Conservation (phyloP, 305 asterid genomes). For the Euphrasia arctica region DNA sequence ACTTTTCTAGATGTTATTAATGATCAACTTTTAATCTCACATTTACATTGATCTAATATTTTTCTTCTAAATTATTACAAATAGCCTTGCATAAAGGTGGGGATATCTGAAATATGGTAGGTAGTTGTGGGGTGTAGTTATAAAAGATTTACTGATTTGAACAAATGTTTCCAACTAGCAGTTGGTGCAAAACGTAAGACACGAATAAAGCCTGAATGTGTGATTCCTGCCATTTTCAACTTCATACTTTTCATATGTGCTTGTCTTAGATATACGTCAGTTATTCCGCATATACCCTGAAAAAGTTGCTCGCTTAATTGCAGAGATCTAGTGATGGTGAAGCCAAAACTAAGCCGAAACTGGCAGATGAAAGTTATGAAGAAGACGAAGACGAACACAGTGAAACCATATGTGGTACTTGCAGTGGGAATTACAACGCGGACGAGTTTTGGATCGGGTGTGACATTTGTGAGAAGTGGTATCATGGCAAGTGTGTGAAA, state of each 20-base stretch:
- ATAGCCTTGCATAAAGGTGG: background rate
- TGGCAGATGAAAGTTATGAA: slow-evolving; percentile 51
- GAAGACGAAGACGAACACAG: slow-evolving; percentile 76
- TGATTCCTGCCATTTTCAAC: too few relatives aligned
- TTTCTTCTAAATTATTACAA: too few relatives aligned
- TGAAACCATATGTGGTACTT: slow-evolving; percentile 71
- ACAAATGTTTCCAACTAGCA: slow-evolving; percentile 1
- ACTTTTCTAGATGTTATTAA: background rate
- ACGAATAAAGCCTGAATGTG: too few relatives aligned
- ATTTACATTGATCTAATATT: background rate
- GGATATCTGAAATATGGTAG: background rate
- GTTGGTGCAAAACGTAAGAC: slow-evolving; percentile 18
- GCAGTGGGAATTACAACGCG: slow-evolving; percentile 68
- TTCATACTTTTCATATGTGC: background rate
- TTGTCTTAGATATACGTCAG: background rate
- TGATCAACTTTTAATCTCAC: background rate
- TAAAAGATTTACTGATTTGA: background rate
- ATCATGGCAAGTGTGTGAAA: slow-evolving; percentile 88
- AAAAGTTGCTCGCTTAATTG: slow-evolving; percentile 6
- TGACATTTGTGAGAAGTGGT: slow-evolving; percentile 86
- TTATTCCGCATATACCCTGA: slow-evolving; percentile 7
- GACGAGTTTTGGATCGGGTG: slow-evolving; percentile 93
- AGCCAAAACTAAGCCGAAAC: slow-evolving; percentile 48
- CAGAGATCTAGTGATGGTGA: slow-evolving; percentile 68
- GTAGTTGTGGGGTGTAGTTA: background rate